Percentiles rank a stretch among this genome's conserved stretches.
phyloP scores from a whole-genome alignment of 2,329 filamentous ascomycete genomes.

The Aspergillus intermedius region DNA sequence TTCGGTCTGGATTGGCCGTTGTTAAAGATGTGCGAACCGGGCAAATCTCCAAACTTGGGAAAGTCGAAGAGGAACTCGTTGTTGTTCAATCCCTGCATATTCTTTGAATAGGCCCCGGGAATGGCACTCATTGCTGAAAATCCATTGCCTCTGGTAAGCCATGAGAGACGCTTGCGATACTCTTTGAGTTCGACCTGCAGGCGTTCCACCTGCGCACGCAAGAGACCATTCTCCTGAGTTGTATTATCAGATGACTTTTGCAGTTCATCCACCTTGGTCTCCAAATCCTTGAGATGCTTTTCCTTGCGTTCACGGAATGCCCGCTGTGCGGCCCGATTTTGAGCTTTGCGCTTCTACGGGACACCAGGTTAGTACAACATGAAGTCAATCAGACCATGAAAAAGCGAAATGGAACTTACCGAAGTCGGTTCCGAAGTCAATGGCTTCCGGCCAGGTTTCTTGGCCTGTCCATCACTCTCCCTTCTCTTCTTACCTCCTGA shows the following conservation, averaged over 20 bases:
- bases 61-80: slow-evolving; percentile 94
- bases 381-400: background rate
- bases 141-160: slow-evolving; percentile 46
- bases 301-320: slow-evolving; percentile 94
- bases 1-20: slow-evolving; percentile 35
- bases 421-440: slow-evolving; percentile 92
- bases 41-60: slow-evolving; percentile 78
- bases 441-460: slow-evolving; percentile 95
- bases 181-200: slow-evolving; percentile 78
- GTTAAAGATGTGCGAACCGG: slow-evolving; percentile 48
- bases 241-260: slow-evolving; percentile 78
- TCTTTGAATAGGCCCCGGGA: slow-evolving; percentile 39
- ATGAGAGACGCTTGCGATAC: slow-evolving; percentile 78
- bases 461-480: slow-evolving; percentile 74
- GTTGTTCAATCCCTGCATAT: slow-evolving; percentile 57
- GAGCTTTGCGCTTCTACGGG: slow-evolving; percentile 62
- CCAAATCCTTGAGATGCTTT: slow-evolving; percentile 55
- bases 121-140: slow-evolving; percentile 45
- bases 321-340: slow-evolving; percentile 86
- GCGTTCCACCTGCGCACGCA: slow-evolving; percentile 82
- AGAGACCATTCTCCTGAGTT: slow-evolving; percentile 75
- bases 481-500: slow-evolving; percentile 64
- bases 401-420: slow-evolving; percentile 53
- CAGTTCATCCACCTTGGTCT: slow-evolving; percentile 54
- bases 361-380: slow-evolving; percentile 15